These are phyloP conservation scores for Phialophora macrospora DNA, from an alignment of 2,329 filamentous ascomycete species.

Conservation along the genomic window DNA sequence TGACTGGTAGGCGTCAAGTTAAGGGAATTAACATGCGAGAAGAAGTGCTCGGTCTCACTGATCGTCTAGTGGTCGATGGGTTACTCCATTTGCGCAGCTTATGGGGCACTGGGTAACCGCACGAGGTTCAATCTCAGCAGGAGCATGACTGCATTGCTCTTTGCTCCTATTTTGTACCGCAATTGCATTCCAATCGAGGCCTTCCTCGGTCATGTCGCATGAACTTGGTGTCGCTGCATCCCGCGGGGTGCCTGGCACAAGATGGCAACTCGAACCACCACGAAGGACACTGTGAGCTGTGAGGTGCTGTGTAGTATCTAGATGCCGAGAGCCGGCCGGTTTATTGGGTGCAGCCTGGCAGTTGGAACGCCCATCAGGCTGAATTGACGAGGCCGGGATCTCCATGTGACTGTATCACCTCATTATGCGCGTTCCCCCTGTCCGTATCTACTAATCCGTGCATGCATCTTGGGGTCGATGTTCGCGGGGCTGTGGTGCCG, in stretches of 20 bases:
- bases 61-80: not conserved
- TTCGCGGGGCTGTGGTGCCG: not conserved
- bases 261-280: not conserved
- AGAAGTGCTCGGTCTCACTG: not conserved
- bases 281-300: not conserved
- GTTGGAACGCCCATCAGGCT: not conserved
- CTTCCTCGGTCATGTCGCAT: not conserved
- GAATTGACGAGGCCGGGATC: not conserved
- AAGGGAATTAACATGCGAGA: not conserved
- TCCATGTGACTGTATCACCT: not conserved
- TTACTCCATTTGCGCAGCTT: not conserved
- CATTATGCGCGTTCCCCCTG: not conserved
- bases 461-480: not conserved
- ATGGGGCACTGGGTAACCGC: not conserved
- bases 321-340: not conserved
- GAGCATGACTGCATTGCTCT: constrained; percentile 4
- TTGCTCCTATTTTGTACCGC: not conserved
- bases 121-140: not conserved
- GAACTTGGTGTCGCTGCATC: not conserved
- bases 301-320: not conserved
- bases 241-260: not conserved
- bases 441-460: not conserved
- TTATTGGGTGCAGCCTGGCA: not conserved
- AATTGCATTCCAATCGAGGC: not conserved
- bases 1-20: not conserved